Evolutionary conservation across 108 stramenopile genomes (phyloP), one percentile per base, ranked within the genome.

Genomic region (Nitzschia sp.): DNA sequence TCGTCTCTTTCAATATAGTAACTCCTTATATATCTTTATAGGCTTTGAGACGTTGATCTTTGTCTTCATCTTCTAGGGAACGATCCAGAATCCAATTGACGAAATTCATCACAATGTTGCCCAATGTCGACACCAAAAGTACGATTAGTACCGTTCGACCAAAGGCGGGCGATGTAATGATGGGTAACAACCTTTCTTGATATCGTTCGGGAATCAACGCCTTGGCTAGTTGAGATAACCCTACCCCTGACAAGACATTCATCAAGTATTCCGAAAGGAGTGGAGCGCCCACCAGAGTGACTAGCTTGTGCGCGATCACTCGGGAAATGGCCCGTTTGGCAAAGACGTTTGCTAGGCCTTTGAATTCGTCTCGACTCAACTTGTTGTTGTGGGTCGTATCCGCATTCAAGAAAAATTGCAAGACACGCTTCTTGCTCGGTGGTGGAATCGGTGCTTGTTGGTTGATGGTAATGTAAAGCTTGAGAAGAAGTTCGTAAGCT

Each of bases 281-380:
- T 4, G 83, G 83, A 51, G 79, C 83, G 1, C 64, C 79, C 11
- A 77, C 69, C 19, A 77, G 42, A n/a, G 65, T 80, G n/a, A 80
- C 76, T 13, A 74, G 26, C 56, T 80, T 80, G 56, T 64, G 47
- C 26, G 76, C 60, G 23, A 75, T 24, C 33, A 84, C 68, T 28
- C 83, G 0, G 34, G 66, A 46, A 4, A 76, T 17, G 0, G 79
- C 76, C 56, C 79, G 70, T 57, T 32, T 0, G 23, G 19, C 42
- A 26, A 80, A 28, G 1, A 29, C 34, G n/a, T 48, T 65, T 17
- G 62, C 61, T 21, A 84, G 33, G 3, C 30, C 25, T 13, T 42
- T 18, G 38, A 79, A 84, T 64, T 84, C 76, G 2, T 74, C 65
- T 23, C 47, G 31, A 21, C 48, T 47, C 47, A 84, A 42, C 35